Conservation (phyloP, 768 basidiomycete species). For the Lactarius pseudohatsudake region DNA sequence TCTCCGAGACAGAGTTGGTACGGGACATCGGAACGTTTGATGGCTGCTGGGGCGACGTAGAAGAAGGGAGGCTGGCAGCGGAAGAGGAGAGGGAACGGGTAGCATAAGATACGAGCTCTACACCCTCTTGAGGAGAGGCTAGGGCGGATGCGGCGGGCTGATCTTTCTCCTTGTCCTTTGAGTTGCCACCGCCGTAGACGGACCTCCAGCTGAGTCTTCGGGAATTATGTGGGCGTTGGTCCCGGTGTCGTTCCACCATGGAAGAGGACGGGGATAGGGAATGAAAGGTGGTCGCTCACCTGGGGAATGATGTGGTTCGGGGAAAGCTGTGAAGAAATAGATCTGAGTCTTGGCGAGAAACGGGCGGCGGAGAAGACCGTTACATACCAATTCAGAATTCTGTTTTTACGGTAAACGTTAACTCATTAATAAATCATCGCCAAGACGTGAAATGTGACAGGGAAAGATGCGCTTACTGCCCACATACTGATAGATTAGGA, state of each 20-base stretch:
- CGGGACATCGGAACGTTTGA: slow-evolving; percentile 28
- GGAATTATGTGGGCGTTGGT: slow-evolving; percentile 26
- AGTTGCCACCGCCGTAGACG: slow-evolving; percentile 30
- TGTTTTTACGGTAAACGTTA: not conserved
- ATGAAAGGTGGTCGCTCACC: slow-evolving; percentile 21
- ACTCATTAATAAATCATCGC: not conserved
- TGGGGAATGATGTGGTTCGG: slow-evolving; percentile 13
- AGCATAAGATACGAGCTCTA: slow-evolving; percentile 34
- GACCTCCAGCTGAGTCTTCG: slow-evolving; percentile 35
- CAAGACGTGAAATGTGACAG: not conserved
- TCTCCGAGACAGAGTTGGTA: slow-evolving; percentile 33
- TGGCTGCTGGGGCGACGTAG: slow-evolving; percentile 25
- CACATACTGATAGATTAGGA: not conserved
- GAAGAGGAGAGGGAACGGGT: slow-evolving; percentile 30
- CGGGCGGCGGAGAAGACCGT: slow-evolving; percentile 4
- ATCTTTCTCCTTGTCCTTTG: slow-evolving; percentile 32
- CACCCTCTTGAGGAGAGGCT: slow-evolving; percentile 36
- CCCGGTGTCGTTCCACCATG: slow-evolving; percentile 33
- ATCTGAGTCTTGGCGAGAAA: slow-evolving; percentile 10
- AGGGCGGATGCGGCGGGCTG: slow-evolving; percentile 22
- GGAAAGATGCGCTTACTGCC: not conserved
- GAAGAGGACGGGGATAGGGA: slow-evolving; percentile 12
- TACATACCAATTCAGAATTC: slow-evolving; percentile 9
- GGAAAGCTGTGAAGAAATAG: slow-evolving; percentile 12
- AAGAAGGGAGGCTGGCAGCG: slow-evolving; percentile 29